Percentiles rank a stretch among this genome's conserved stretches.
Conservation (phyloP, 140 eudicot species). For the Artemisia princeps region DNA sequence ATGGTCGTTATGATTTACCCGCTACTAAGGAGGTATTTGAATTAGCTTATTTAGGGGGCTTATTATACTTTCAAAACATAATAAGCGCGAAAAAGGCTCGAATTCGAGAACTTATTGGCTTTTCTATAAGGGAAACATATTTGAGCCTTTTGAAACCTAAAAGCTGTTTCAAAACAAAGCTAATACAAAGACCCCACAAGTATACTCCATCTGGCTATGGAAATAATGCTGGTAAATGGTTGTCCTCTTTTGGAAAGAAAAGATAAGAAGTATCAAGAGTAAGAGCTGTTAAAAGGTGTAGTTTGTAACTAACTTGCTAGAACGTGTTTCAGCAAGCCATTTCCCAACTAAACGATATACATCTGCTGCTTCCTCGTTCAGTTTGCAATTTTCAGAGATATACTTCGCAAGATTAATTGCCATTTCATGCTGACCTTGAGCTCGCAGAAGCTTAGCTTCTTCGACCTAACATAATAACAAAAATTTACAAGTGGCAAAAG, state of each 20-base stretch:
- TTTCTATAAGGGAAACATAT: too few species aligned
- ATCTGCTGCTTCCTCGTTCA: conserved; percentile 57
- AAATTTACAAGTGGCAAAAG: neutral
- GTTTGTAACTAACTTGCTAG: conserved; percentile 77
- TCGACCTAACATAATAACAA: conserved; percentile 48
- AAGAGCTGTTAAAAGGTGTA: conserved; percentile 6
- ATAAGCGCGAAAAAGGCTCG: too few species aligned
- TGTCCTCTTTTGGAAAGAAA: neutral
- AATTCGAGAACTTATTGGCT: too few species aligned
- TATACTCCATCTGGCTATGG: neutral
- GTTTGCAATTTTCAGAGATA: conserved; percentile 51
- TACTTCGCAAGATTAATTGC: conserved; percentile 86
- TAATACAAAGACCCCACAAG: neutral
- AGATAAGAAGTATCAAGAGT: neutral
- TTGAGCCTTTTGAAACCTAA: too few species aligned
- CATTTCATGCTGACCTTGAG: conserved; percentile 95
- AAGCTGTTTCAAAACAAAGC: too few species aligned
- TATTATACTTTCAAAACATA: too few species aligned
- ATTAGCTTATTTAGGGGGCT: too few species aligned
- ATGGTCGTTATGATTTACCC: conserved; percentile 1
- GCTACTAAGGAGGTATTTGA: too few species aligned
- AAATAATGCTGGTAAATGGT: neutral
- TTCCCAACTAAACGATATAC: conserved; percentile 92
- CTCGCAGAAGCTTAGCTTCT: conserved; percentile 94
- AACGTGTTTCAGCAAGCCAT: conserved; percentile 96